phyloP scores from a whole-genome alignment of 202 grass and related monocot species.

The Hordeum pubiflorum region DNA sequence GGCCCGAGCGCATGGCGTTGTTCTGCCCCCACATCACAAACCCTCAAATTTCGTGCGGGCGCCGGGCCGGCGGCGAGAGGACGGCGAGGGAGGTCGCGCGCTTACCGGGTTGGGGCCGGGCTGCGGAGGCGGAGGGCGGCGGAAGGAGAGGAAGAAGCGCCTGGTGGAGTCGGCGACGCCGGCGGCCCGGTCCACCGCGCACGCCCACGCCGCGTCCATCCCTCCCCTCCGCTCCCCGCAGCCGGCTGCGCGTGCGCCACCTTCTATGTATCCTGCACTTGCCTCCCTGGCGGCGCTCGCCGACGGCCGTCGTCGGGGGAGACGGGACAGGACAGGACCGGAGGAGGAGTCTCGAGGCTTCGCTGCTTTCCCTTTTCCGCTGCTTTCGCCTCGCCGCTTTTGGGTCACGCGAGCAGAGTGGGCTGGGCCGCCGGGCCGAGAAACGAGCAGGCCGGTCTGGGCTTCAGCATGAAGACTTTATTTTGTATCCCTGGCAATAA shows the following conservation, averaged over 20 bases:
- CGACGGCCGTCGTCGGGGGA: not conserved
- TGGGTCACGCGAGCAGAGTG: not conserved
- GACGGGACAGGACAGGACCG: not conserved
- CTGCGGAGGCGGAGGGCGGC: constrained; percentile 12
- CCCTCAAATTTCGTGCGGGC: not conserved
- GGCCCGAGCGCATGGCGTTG: not conserved
- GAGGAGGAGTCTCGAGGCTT: not conserved
- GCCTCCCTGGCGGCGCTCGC: not conserved
- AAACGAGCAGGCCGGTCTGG: not conserved
- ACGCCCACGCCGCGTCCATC: constrained; percentile 52
- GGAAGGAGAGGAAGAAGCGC: constrained; percentile 57
- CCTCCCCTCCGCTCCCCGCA: not conserved
- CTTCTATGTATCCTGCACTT: not conserved
- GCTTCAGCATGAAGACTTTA: not conserved
- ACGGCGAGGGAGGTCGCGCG: not conserved
- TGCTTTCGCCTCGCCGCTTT: not conserved
- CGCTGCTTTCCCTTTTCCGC: not conserved
- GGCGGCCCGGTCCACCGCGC: constrained; percentile 53
- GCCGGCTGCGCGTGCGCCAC: not conserved
- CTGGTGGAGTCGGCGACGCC: constrained; percentile 43
- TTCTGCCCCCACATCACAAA: not conserved
- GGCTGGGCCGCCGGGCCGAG: not conserved
- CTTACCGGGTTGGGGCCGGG: constrained; percentile 49
- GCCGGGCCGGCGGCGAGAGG: not conserved
- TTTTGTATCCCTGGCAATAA: not conserved